These are phyloP conservation scores for Sphaceloma murrayae DNA, from an alignment of 2,329 filamentous ascomycete genomes.

Conservation along the genomic window DNA sequence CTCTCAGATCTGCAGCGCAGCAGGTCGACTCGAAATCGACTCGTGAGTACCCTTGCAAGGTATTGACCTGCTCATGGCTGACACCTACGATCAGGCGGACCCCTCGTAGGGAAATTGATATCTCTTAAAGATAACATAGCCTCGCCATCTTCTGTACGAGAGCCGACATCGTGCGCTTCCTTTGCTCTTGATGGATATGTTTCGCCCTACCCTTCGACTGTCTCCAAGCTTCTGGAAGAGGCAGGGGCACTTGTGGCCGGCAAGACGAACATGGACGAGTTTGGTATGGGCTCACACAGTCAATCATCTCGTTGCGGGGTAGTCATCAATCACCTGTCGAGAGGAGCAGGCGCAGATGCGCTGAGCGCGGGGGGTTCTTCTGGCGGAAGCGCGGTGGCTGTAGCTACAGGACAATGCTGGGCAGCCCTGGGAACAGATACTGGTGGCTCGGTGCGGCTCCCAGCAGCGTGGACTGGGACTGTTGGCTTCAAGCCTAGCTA, in stretches of 20 bases:
- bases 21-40: slow-evolving; percentile 20
- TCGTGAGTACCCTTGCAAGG: slow-evolving; percentile 11
- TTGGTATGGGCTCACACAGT: slow-evolving; percentile 86
- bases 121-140: slow-evolving; percentile 46
- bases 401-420: slow-evolving; percentile 54
- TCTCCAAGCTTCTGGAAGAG: slow-evolving; percentile 57
- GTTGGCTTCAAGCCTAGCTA: slow-evolving; percentile 90
- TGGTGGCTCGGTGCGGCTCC: slow-evolving; percentile 76
- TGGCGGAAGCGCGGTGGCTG: slow-evolving; percentile 82
- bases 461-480: slow-evolving; percentile 74
- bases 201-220: slow-evolving; percentile 74
- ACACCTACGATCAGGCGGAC: slow-evolving; percentile 6
- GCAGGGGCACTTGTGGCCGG: slow-evolving; percentile 57
- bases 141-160: slow-evolving; percentile 26
- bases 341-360: slow-evolving; percentile 21
- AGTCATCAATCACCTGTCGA: slow-evolving; percentile 46
- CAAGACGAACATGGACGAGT: slow-evolving; percentile 93
- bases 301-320: slow-evolving; percentile 57
- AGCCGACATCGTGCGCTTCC: slow-evolving; percentile 72
- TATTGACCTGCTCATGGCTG: too few species aligned
- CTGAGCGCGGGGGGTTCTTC: slow-evolving; percentile 80
- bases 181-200: slow-evolving; percentile 56
- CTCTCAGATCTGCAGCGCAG: slow-evolving; percentile 23
- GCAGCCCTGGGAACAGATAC: slow-evolving; percentile 86
- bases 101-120: slow-evolving; percentile 31